Evolutionary conservation across 2,329 filamentous ascomycete genomes (phyloP).

Genomic region (Sclerotinia borealis): DNA sequence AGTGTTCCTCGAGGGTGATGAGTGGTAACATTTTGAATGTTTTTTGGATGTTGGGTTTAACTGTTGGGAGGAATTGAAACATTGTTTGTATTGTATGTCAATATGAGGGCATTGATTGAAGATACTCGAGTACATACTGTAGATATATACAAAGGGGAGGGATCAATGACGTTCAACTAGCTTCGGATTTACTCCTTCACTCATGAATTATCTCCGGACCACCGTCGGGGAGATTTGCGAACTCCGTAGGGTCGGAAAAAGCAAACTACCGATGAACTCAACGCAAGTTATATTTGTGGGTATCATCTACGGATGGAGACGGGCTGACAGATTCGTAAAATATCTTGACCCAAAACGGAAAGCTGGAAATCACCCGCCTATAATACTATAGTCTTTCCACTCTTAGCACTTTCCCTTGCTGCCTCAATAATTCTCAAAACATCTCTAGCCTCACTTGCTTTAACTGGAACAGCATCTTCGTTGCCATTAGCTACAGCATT

Average conservation of each 20-base stretch:
- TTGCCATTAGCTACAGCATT: slow-evolving; percentile 43
- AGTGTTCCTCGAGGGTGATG: slow-evolving; percentile 41
- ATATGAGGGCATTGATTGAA: neutral
- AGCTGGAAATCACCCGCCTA: neutral
- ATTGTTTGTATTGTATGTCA: neutral
- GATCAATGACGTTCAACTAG: neutral
- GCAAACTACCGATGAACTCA: neutral
- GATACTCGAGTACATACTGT: too few species aligned
- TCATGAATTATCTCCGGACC: neutral
- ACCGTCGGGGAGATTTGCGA: neutral
- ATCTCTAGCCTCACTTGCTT: slow-evolving; percentile 45
- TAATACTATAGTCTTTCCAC: slow-evolving; percentile 34
- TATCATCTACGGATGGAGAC: neutral
- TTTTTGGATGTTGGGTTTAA: neutral
- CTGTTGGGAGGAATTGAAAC: neutral
- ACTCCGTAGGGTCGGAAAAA: neutral
- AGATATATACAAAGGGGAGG: neutral
- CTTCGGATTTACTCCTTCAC: neutral
- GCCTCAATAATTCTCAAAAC: slow-evolving; percentile 52
- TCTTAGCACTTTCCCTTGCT: slow-evolving; percentile 46
- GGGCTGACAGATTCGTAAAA: neutral
- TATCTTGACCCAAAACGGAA: neutral
- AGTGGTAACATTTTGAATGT: slow-evolving; percentile 24
- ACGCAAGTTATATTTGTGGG: neutral
- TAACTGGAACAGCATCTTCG: slow-evolving; percentile 48